Evolutionary conservation across 345 rosid species (phyloP).

Genomic region (Boechera divaricarpa): DNA sequence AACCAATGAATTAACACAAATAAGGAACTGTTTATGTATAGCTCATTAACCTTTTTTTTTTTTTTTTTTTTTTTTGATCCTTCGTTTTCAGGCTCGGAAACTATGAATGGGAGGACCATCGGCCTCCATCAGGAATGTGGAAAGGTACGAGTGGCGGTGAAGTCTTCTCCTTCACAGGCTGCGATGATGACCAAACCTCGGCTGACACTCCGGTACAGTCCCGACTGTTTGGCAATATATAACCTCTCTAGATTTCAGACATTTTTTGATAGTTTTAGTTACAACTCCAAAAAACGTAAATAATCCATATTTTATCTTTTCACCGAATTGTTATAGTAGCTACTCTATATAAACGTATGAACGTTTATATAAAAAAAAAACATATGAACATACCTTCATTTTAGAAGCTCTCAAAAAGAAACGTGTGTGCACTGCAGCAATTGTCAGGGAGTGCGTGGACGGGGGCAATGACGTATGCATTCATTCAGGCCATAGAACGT

Average conservation of each 20-base stretch:
- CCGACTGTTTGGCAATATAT: not conserved
- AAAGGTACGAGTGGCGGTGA: slow-evolving; percentile 96
- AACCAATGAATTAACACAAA: not conserved
- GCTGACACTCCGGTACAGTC: slow-evolving; percentile 77
- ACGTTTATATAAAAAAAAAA: too few relatives aligned
- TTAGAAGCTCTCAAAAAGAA: not conserved
- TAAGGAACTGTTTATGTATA: not conserved
- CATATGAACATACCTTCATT: not conserved
- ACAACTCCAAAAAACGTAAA: not conserved
- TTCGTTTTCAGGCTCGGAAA: slow-evolving; percentile 54
- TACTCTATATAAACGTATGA: not conserved
- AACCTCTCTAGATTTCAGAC: not conserved
- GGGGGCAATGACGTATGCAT: slow-evolving; percentile 94
- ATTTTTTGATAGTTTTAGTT: not conserved
- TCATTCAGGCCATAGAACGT: slow-evolving; percentile 82
- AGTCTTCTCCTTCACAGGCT: slow-evolving; percentile 86
- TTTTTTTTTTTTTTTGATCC: not conserved
- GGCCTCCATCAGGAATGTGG: slow-evolving; percentile 77
- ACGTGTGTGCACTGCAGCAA: slow-evolving; percentile 49
- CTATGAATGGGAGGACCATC: slow-evolving; percentile 83
- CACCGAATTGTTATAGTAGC: not conserved
- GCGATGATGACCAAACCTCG: slow-evolving; percentile 84
- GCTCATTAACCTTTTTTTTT: not conserved
- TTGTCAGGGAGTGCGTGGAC: slow-evolving; percentile 72
- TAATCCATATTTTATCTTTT: not conserved